Percentiles rank a stretch among this genome's conserved stretches.
phyloP scores from a whole-genome alignment of 2,329 filamentous ascomycete genomes.

The Hypoxylon sp. region DNA sequence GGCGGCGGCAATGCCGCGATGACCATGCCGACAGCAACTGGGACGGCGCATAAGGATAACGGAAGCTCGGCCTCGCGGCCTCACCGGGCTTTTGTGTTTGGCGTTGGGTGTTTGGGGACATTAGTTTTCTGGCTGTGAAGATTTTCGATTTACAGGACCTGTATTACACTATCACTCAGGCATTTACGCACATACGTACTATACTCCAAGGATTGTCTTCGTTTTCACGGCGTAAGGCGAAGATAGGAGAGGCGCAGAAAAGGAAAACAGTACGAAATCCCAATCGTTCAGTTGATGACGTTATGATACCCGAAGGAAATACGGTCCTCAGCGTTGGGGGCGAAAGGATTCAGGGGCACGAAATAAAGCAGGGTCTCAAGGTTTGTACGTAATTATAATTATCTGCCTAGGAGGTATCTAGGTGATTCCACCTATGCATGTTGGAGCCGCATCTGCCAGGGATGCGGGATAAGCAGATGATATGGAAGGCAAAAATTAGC shows the following conservation, averaged over 20 bases:
- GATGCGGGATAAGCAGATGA: neutral
- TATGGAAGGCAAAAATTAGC: slow-evolving; percentile 7
- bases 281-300: slow-evolving; percentile 39
- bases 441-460: slow-evolving; percentile 17
- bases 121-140: slow-evolving; percentile 39
- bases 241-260: neutral
- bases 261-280: slow-evolving; percentile 23
- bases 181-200: neutral
- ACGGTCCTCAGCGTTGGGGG: slow-evolving; percentile 11
- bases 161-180: slow-evolving; percentile 14
- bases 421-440: slow-evolving; percentile 15
- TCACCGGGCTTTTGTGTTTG: slow-evolving; percentile 54
- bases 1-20: slow-evolving; percentile 47
- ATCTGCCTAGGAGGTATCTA: neutral
- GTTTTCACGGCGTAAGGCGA: slow-evolving; percentile 29
- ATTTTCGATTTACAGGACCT: slow-evolving; percentile 35
- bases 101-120: slow-evolving; percentile 56
- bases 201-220: slow-evolving; percentile 7
- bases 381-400: slow-evolving; percentile 12
- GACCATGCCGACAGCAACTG: slow-evolving; percentile 42
- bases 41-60: slow-evolving; percentile 44
- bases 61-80: slow-evolving; percentile 33
- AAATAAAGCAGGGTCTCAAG: neutral
- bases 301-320: slow-evolving; percentile 35
- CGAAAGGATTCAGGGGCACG: slow-evolving; percentile 8